Percentiles rank a stretch among this genome's conserved stretches.
These are phyloP conservation scores for Dictyostelium intermedium DNA, from an alignment of 78 protist species.

Conservation along the genomic window DNA sequence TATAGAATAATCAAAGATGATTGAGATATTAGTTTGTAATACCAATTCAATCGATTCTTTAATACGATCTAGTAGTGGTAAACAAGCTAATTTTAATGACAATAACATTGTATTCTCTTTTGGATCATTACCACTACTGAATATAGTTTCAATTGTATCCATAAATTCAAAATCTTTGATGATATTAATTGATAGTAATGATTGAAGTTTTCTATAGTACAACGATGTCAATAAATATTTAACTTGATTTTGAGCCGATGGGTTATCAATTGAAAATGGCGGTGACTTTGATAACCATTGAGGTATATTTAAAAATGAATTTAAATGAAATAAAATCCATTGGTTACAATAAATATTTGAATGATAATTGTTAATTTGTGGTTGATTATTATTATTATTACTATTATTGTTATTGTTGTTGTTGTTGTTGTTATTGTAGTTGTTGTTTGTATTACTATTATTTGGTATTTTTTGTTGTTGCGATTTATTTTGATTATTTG, in stretches of 20 bases:
- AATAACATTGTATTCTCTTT: slow-evolving; percentile 42
- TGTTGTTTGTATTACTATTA: background rate
- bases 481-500: background rate
- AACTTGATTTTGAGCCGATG: slow-evolving; percentile 25
- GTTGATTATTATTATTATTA: background rate
- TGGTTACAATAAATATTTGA: slow-evolving; percentile 52
- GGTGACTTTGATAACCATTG: slow-evolving; percentile 72
- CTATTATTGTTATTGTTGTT: background rate
- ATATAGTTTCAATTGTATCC: slow-evolving; percentile 56
- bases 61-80: slow-evolving; percentile 35
- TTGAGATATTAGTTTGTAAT: background rate
- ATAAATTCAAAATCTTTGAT: slow-evolving; percentile 62
- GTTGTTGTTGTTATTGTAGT: background rate
- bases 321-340: slow-evolving; percentile 54
- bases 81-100: slow-evolving; percentile 36
- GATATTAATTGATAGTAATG: background rate
- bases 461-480: background rate
- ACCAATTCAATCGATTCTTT: slow-evolving; percentile 47
- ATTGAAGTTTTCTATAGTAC: slow-evolving; percentile 70
- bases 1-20: slow-evolving; percentile 42
- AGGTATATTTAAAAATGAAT: slow-evolving; percentile 44
- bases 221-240: slow-evolving; percentile 2
- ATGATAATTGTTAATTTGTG: background rate
- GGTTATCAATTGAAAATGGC: slow-evolving; percentile 47
- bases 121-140: background rate